Evolutionary conservation across 495 filamentous ascomycete species (phyloP).

Genomic region (Astrothelium macrocarpum): DNA sequence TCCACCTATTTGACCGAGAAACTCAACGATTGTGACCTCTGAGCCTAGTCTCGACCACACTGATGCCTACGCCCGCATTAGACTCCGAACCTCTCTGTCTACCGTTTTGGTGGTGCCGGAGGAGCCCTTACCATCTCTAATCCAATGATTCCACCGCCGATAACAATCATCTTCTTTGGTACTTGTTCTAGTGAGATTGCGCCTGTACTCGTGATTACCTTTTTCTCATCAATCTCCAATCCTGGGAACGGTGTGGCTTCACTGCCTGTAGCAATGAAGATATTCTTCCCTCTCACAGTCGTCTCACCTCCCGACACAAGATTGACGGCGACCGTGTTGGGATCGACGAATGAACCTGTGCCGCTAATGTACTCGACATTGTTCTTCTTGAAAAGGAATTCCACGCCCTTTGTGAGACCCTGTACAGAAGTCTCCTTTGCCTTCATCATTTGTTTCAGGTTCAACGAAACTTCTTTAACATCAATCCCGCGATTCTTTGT

Average conservation of each 20-base stretch:
- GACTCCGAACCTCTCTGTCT: background rate
- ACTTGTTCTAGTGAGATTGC: slow-evolving; percentile 82
- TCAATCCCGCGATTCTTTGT: slow-evolving; percentile 94
- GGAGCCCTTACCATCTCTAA: slow-evolving; percentile 71
- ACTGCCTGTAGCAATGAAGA: slow-evolving; percentile 89
- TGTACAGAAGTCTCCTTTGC: slow-evolving; percentile 88
- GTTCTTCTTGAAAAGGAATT: slow-evolving; percentile 98
- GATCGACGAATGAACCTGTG: slow-evolving; percentile 72
- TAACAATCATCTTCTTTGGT: slow-evolving; percentile 95
- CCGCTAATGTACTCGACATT: slow-evolving; percentile 94
- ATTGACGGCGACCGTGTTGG: slow-evolving; percentile 86
- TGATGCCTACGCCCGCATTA: slow-evolving; percentile 50
- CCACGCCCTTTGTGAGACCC: slow-evolving; percentile 90
- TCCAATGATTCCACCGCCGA: slow-evolving; percentile 97
- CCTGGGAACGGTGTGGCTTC: slow-evolving; percentile 96
- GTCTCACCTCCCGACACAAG: slow-evolving; percentile 83
- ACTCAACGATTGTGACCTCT: slow-evolving; percentile 95
- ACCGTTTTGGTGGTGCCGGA: background rate
- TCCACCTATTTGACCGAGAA: slow-evolving; percentile 89
- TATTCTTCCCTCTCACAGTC: slow-evolving; percentile 82
- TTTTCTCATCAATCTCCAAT: slow-evolving; percentile 91
- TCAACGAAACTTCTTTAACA: slow-evolving; percentile 92
- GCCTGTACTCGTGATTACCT: slow-evolving; percentile 90
- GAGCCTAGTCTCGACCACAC: slow-evolving; percentile 91
- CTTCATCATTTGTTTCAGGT: slow-evolving; percentile 92